These are phyloP conservation scores for Pseudogymnoascus sp. DNA, from an alignment of 2,329 filamentous ascomycete genomes.

Conservation along the genomic window DNA sequence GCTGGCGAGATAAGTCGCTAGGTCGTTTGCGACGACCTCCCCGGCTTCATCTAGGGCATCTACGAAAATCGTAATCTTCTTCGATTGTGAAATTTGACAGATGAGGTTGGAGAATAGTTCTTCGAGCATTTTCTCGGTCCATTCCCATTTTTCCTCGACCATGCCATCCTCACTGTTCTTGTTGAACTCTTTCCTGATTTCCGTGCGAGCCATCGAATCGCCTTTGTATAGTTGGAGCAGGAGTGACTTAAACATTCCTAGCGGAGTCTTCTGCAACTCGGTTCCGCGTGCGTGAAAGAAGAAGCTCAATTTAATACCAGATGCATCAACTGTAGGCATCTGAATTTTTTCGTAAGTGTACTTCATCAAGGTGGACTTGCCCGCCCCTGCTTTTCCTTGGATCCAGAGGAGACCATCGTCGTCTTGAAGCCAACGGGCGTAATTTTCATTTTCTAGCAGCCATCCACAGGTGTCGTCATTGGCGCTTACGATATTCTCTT, in stretches of 20 bases:
- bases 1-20: slow-evolving; percentile 19
- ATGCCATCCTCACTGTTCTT: background rate
- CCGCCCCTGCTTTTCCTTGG: slow-evolving; percentile 11
- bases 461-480: slow-evolving; percentile 8
- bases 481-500: background rate
- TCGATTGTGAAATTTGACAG: background rate
- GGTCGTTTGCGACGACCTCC: slow-evolving; percentile 9
- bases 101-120: slow-evolving; percentile 20
- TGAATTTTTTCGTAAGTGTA: background rate
- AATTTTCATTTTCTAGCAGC: slow-evolving; percentile 7
- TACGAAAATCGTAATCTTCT: slow-evolving; percentile 13
- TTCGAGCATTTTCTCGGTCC: slow-evolving; percentile 19
- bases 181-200: background rate
- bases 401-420: slow-evolving; percentile 14
- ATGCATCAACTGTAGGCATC: slow-evolving; percentile 19
- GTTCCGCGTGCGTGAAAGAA: slow-evolving; percentile 9
- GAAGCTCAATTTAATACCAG: background rate
- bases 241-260: slow-evolving; percentile 2
- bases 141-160: background rate
- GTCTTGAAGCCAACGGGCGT: background rate
- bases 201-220: background rate
- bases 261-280: background rate
- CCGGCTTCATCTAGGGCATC: slow-evolving; percentile 23
- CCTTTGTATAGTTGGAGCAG: background rate
- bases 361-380: slow-evolving; percentile 15